Base-by-base conservation (phyloP, 192 early-diverging fungal genomes). In the Coemansia sp. region DNA sequence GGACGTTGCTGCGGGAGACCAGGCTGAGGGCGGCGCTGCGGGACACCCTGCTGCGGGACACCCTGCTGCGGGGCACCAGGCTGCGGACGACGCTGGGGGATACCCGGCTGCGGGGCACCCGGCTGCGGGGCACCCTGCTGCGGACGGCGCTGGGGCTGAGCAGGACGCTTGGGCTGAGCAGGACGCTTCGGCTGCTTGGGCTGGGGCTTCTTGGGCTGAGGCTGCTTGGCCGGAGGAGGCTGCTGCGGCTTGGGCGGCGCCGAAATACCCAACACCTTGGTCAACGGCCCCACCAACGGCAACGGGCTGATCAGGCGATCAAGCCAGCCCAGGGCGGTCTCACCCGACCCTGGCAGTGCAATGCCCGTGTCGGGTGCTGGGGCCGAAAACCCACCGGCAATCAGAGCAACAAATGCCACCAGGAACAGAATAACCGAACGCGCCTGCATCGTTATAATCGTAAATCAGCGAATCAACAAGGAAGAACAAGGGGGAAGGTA, bases 301-400 rank as follows among this genome's bases (percentile, higher is more conserved):
- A 72, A 18, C 20, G 61, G 61, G 27, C 38, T 46, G 3, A 72
- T 21, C 33, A 72, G 53, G n/a, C 68, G 68, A 26, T 60, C 38
- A 3, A 72, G 52, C 51, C 57, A 72, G 34, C 61, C 48, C 11
- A 60, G 34, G 16, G 49, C 45, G 0, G 52, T 46, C 17, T 72
- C 68, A 4, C 61, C 68, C 1, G 51, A 51, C 1, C 61, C 61
- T 0, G 68, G 68, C 23, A 72, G 40, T 10, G 68, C 56, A 38
- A 72, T 41, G n/a, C 68, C 68, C 3, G 47, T 44, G 2, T 72
- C 56, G 7, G 68, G 68, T 4, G 37, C 44, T 19, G 65, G 58
- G 2, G 60, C 47, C 8, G 51, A 46, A 2, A 64, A n/a, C 0
- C 32, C 48, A 0, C 55, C 48, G 10, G 61, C 53, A 10, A 64